Conservation (phyloP, 345 rosid genomes). For the Garcia nutans region DNA sequence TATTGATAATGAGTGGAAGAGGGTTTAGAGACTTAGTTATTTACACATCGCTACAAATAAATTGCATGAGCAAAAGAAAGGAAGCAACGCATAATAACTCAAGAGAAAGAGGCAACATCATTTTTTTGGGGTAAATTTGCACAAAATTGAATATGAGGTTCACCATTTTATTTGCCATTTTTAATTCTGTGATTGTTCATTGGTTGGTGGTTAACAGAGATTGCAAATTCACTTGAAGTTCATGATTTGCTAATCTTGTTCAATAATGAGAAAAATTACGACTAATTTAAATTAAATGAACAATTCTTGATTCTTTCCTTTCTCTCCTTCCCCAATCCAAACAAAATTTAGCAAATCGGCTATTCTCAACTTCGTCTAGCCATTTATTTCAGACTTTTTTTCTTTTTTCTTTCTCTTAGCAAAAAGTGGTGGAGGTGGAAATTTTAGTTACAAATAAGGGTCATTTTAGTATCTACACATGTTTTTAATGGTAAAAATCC, state of each 20-base stretch:
- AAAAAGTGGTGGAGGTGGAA: too few relatives aligned
- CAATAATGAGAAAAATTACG: not conserved
- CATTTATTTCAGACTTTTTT: too few relatives aligned
- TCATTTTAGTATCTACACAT: too few relatives aligned
- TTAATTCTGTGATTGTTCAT: constrained; percentile 57
- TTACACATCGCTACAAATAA: constrained; percentile 43
- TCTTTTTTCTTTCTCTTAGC: too few relatives aligned
- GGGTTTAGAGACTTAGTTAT: constrained; percentile 18
- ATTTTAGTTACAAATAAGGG: too few relatives aligned
- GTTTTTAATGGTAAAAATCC: too few relatives aligned
- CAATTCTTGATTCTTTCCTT: too few relatives aligned
- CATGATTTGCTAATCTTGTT: constrained; percentile 20
- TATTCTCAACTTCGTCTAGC: too few relatives aligned
- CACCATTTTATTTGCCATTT: too few relatives aligned
- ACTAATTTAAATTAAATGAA: not conserved
- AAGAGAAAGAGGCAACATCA: constrained; percentile 24
- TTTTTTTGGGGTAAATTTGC: constrained; percentile 40
- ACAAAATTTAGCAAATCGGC: too few relatives aligned
- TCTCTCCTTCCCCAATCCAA: too few relatives aligned
- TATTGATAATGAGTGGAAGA: constrained; percentile 5
- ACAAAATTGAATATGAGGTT: constrained; percentile 97
- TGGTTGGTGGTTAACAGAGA: constrained; percentile 92
- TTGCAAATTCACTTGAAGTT: constrained; percentile 93
- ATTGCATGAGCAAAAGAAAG: constrained; percentile 29
- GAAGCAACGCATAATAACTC: constrained; percentile 23